Conservation (phyloP, 129 eudicot species). For the Ambrosia trifida region DNA sequence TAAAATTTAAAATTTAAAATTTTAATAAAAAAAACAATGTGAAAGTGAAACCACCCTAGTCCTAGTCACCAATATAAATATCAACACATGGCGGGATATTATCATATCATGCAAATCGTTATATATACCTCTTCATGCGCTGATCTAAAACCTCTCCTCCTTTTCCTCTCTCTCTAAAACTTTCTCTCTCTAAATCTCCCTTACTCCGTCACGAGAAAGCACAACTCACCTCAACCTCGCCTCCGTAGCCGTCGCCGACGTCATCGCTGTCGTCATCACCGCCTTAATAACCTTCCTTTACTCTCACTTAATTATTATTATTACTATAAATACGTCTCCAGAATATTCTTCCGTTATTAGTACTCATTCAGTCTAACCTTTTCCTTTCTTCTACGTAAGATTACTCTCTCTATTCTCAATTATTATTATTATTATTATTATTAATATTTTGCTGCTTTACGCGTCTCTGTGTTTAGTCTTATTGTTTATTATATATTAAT, state of each 20-base stretch:
- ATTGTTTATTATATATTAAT: conserved; percentile 1
- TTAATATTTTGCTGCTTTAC: conserved; percentile 1
- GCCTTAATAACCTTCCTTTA: conserved; percentile 19
- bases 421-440: too few species aligned
- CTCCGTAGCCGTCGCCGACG: conserved; percentile 4
- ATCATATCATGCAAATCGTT: conserved; percentile 30
- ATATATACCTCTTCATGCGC: conserved; percentile 33
- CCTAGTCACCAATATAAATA: too few species aligned
- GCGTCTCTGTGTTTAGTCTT: neutral
- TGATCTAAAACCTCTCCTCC: conserved; percentile 41
- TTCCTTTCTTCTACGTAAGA: too few species aligned
- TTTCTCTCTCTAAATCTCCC: conserved; percentile 37
- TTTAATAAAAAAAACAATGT: too few species aligned
- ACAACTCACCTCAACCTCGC: conserved; percentile 20
- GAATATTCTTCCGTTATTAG: too few species aligned
- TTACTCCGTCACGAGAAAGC: conserved; percentile 40
- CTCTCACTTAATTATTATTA: too few species aligned
- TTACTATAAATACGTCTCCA: too few species aligned
- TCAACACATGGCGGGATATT: too few species aligned
- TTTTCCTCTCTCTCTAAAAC: conserved; percentile 23
- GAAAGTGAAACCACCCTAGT: too few species aligned
- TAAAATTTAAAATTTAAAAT: too few species aligned
- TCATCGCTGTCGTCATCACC: conserved; percentile 19
- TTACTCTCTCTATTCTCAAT: conserved; percentile 7
- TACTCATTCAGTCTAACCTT: too few species aligned